Evolutionary conservation across 345 rosid species (phyloP).

Genomic region (Melastoma malabathricum): DNA sequence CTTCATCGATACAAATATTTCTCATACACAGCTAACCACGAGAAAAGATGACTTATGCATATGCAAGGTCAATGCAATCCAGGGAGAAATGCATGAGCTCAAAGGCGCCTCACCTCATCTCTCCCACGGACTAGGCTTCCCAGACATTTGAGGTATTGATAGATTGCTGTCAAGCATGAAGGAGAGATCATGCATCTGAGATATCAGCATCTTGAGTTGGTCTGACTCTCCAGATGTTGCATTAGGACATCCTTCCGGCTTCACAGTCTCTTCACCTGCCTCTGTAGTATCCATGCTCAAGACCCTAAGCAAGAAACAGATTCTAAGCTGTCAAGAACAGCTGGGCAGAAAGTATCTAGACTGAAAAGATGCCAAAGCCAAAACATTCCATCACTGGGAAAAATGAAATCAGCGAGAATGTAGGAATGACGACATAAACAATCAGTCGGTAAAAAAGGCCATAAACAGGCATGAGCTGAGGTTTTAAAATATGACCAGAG

Average conservation of each 20-base stretch:
- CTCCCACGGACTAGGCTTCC: slow-evolving; percentile 7
- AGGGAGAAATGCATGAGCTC: background rate
- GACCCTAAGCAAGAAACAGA: slow-evolving; percentile 19
- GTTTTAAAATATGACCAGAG: background rate
- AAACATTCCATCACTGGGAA: background rate
- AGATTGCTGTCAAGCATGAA: slow-evolving; percentile 68
- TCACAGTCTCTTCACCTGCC: slow-evolving; percentile 18
- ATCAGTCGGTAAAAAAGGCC: too few species aligned
- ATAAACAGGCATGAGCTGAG: too few species aligned
- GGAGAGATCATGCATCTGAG: slow-evolving; percentile 85
- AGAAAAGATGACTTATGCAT: background rate
- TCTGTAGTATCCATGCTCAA: slow-evolving; percentile 14
- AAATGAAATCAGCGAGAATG: too few species aligned
- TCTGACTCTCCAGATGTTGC: slow-evolving; percentile 18
- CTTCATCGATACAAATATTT: background rate
- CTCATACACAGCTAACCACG: background rate
- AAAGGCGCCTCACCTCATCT: slow-evolving; percentile 2
- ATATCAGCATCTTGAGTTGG: slow-evolving; percentile 35
- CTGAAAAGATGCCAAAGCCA: background rate
- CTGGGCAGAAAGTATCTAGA: background rate
- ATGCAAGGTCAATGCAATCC: background rate
- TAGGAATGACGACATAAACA: too few species aligned
- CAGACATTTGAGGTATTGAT: slow-evolving; percentile 28
- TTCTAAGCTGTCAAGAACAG: slow-evolving; percentile 1
- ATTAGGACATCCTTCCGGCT: slow-evolving; percentile 9